Conservation (phyloP, 441 rosid genomes). For the Syzygium malaccense region DNA sequence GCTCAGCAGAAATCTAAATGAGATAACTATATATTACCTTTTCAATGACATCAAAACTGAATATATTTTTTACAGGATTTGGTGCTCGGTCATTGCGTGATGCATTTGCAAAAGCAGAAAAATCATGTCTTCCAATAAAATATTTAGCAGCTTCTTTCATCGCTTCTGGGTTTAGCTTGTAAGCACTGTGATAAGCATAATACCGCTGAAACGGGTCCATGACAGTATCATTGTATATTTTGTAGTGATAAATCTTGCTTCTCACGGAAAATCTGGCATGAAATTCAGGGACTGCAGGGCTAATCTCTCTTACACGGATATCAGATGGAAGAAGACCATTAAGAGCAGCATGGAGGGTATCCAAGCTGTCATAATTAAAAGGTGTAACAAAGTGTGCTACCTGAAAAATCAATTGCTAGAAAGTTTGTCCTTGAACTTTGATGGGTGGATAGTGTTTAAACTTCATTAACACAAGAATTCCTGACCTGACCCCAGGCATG, state of each 20-base stretch:
- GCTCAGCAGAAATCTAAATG: neutral
- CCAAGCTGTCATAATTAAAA: constrained; percentile 65
- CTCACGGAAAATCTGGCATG: constrained; percentile 80
- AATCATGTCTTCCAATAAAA: constrained; percentile 67
- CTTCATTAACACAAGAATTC: constrained; percentile 7
- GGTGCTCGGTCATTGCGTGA: constrained; percentile 58
- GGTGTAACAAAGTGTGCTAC: constrained; percentile 93
- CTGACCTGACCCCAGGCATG: constrained; percentile 97
- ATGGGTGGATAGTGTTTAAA: neutral
- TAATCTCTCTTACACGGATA: constrained; percentile 71
- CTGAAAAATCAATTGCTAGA: constrained; percentile 32
- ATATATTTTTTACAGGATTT: constrained; percentile 64
- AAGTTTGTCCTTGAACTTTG: constrained; percentile 6
- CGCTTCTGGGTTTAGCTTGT: constrained; percentile 46
- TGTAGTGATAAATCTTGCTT: constrained; percentile 74
- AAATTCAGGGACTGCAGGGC: constrained; percentile 66
- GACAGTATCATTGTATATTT: constrained; percentile 58
- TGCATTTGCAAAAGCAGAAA: constrained; percentile 82
- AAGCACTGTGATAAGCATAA: constrained; percentile 50
- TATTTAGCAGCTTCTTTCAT: constrained; percentile 64
- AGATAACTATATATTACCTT: constrained; percentile 31
- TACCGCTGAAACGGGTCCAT: constrained; percentile 82
- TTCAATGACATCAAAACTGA: constrained; percentile 51
- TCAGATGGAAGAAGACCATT: constrained; percentile 84
- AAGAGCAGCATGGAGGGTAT: constrained; percentile 62